Evolutionary conservation across 306 rosid genomes (phyloP), one percentile per base, ranked within the genome.

Genomic region (Begonia peltatifolia): DNA sequence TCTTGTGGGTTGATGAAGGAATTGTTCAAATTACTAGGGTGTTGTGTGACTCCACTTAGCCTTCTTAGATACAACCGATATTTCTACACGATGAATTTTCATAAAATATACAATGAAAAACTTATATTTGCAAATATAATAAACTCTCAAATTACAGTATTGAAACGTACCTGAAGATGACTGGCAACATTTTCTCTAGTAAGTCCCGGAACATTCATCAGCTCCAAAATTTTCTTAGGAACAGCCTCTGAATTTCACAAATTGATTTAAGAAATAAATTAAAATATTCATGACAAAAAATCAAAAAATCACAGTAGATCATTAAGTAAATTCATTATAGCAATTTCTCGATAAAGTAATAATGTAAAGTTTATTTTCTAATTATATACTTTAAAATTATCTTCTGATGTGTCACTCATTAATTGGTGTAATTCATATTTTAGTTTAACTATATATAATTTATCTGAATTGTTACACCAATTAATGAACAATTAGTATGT

Each of bases 161-260:
- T 11, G 10, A 11, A 9, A 11, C 11, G 10, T 83, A 92, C 99
- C 99, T 92, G 99, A 62, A 92, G 88, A 67, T 92, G 99, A 78
- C 99, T 92, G 12, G 99, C 99, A 64, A 92, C 99, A 57, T 92
- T 92, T 79, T 92, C 99, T 75, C 99, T 63, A 5, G 99, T 86
- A 63, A 92, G 99, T 50, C 99, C 99, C 30, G 94, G 87, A 65
- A 92, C 99, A 22, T 86, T 86, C 99, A 92, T 92, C 83, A 92
- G 66, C 79, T 92, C 99, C 71, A 92, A 66, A 68, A 92, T 92
- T 63, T 87, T 92, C 75, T 92, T 92, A 11, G 99, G 99, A 53
- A 92, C 99, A 14, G 99, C 99, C 71, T 92, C 99, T 92, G 93
- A 3, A 22, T 68, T 56, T 17, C 43, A 18, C 57, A 61, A 59